Percentiles rank a stretch among this genome's conserved stretches.
Evolutionary conservation across 768 basidiomycete species (phyloP).

Genomic region (Suillus alpinus): DNA sequence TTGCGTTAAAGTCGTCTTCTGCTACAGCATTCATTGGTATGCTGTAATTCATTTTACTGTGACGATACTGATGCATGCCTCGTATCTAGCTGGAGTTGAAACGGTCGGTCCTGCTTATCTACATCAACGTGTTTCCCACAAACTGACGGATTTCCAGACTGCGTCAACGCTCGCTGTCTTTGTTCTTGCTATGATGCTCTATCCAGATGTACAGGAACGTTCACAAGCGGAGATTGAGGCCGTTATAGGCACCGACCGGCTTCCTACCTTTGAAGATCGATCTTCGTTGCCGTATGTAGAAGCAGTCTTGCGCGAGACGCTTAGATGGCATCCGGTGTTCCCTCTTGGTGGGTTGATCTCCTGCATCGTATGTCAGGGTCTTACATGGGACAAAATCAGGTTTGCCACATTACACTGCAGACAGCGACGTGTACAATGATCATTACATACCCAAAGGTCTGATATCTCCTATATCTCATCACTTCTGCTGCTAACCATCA

Average conservation of each 20-base stretch:
- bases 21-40: constrained; percentile 32
- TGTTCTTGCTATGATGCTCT: constrained; percentile 32
- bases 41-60: constrained; percentile 6
- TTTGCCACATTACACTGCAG: constrained; percentile 25
- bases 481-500: constrained; percentile 15
- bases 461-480: neutral
- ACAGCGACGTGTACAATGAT: constrained; percentile 25
- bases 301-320: constrained; percentile 33
- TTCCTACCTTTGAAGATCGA: constrained; percentile 28
- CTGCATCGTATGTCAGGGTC: neutral
- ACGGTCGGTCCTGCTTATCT: constrained; percentile 18
- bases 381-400: constrained; percentile 14
- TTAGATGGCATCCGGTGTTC: constrained; percentile 33
- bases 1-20: constrained; percentile 28
- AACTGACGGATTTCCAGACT: constrained; percentile 20
- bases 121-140: neutral
- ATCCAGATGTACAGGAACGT: constrained; percentile 33
- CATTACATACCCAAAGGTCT: constrained; percentile 26
- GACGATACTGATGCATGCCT: constrained; percentile 3
- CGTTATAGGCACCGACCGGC: constrained; percentile 24
- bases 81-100: constrained; percentile 25
- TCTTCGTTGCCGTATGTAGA: constrained; percentile 29
- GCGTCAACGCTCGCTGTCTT: constrained; percentile 31
- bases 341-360: constrained; percentile 21
- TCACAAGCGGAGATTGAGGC: constrained; percentile 34